phyloP scores from a whole-genome alignment of 305 asterid species.

The Fraxinus platypoda region DNA sequence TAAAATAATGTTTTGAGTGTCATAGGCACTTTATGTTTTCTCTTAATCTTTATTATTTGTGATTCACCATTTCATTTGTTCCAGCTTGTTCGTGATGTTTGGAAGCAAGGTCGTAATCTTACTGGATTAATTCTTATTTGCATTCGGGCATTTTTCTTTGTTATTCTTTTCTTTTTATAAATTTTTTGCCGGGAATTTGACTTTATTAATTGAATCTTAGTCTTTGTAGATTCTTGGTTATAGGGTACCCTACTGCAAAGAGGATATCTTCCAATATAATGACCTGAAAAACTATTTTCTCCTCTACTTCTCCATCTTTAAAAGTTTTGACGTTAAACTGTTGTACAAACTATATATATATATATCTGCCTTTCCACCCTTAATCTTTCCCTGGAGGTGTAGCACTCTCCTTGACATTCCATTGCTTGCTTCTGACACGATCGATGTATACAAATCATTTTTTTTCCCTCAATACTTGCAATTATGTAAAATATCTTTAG shows the following conservation, averaged over 20 bases:
- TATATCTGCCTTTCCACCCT: background rate
- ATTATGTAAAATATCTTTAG: background rate
- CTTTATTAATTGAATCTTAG: background rate
- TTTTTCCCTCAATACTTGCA: background rate
- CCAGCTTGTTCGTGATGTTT: background rate
- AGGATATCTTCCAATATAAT: conserved; percentile 45
- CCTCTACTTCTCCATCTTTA: background rate
- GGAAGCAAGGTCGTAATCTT: background rate
- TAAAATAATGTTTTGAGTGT: background rate
- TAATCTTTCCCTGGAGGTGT: background rate
- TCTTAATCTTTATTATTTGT: background rate
- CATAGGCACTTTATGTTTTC: background rate
- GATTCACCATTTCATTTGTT: conserved; percentile 19
- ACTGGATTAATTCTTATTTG: background rate
- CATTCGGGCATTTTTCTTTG: background rate
- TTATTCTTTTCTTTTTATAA: conserved; percentile 3
- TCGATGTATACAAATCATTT: background rate
- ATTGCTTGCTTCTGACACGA: background rate
- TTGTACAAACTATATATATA: background rate
- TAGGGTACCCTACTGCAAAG: conserved; percentile 90
- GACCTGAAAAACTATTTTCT: conserved; percentile 7
- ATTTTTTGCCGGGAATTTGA: background rate
- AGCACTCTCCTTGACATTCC: conserved; percentile 6
- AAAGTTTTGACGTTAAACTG: background rate
- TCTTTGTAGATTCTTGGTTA: conserved; percentile 20